Evolutionary conservation across 805 yeast genomes (phyloP).

Genomic region (Pichia eremophila): DNA sequence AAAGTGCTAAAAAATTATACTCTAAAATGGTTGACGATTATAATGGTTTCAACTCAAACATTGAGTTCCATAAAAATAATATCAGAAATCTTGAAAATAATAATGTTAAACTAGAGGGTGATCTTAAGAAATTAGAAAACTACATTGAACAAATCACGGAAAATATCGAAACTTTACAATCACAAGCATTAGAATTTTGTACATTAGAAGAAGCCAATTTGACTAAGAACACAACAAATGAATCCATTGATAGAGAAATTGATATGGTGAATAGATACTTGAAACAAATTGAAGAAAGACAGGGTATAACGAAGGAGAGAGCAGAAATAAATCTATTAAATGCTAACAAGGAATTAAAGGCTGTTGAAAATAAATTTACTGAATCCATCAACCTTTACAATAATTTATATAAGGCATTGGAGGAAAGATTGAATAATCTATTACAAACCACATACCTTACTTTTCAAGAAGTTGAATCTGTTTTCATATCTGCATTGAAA

Average conservation of each 20-base stretch:
- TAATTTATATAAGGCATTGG: slow-evolving; percentile 28
- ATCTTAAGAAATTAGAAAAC: slow-evolving; percentile 18
- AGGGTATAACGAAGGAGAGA: slow-evolving; percentile 49
- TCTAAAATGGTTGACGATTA: not conserved
- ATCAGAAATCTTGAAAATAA: not conserved
- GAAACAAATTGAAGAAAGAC: slow-evolving; percentile 39
- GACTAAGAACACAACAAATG: slow-evolving; percentile 32
- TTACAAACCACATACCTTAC: slow-evolving; percentile 31
- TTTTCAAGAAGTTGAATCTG: slow-evolving; percentile 40
- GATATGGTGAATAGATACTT: slow-evolving; percentile 37
- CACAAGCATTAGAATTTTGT: slow-evolving; percentile 35
- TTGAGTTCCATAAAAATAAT: slow-evolving; percentile 5
- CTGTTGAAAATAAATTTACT: slow-evolving; percentile 32
- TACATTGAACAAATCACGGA: slow-evolving; percentile 13
- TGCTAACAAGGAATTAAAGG: slow-evolving; percentile 34
- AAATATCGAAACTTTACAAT: not conserved
- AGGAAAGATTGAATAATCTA: slow-evolving; percentile 34
- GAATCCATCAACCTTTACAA: slow-evolving; percentile 25
- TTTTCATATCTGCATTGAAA: slow-evolving; percentile 51
- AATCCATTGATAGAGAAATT: slow-evolving; percentile 31
- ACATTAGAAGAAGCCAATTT: slow-evolving; percentile 36
- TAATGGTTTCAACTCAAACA: slow-evolving; percentile 9
- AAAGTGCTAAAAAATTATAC: slow-evolving; percentile 4
- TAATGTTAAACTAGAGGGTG: not conserved
- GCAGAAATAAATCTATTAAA: slow-evolving; percentile 39